These are phyloP conservation scores for Rosa lucieae DNA, from an alignment of 306 rosid genomes.

Conservation along the genomic window DNA sequence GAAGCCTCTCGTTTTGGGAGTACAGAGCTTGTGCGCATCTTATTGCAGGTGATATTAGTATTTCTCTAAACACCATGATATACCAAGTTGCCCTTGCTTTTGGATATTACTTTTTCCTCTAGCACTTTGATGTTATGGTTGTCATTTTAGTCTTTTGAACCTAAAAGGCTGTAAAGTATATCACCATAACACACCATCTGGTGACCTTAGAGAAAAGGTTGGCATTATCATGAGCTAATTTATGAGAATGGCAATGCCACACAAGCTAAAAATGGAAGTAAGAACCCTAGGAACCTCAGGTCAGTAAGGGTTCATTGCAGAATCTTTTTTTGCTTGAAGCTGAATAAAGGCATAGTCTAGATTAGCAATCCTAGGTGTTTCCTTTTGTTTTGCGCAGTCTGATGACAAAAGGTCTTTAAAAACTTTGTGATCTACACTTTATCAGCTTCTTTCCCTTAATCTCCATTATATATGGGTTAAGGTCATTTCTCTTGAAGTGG, in stretches of 20 bases:
- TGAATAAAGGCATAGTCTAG: background rate
- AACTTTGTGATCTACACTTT: background rate
- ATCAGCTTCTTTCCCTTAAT: background rate
- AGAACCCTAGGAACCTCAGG: background rate
- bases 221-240: background rate
- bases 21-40: constrained; percentile 83
- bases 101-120: background rate
- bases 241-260: background rate
- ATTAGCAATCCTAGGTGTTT: background rate
- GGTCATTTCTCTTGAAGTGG: background rate
- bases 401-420: background rate
- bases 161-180: constrained; percentile 2
- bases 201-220: background rate
- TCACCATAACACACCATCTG: background rate
- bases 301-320: background rate
- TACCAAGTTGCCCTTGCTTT: background rate
- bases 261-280: background rate
- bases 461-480: background rate
- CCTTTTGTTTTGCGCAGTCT: background rate
- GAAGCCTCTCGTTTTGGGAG: constrained; percentile 96
- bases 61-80: background rate
- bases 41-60: constrained; percentile 60
- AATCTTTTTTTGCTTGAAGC: background rate
- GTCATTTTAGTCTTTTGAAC: background rate
- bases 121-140: background rate